Evolutionary conservation across 768 basidiomycete genomes (phyloP).

Genomic region (Dacryopinax primogenitus): DNA sequence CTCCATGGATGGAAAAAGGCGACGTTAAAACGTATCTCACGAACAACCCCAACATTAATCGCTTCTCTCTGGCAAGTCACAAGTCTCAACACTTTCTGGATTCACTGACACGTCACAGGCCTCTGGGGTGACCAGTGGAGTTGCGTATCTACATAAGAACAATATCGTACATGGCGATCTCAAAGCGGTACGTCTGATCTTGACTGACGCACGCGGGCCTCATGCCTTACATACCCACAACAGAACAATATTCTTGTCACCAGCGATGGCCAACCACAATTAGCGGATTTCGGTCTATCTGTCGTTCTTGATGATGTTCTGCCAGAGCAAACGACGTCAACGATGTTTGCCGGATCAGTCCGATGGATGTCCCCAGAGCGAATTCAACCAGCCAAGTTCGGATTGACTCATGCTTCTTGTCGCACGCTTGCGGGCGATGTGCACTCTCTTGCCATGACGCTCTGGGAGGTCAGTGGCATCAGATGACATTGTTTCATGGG

Average conservation of each 20-base stretch:
- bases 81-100: neutral
- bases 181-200: conserved; percentile 1
- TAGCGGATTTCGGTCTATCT: neutral
- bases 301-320: neutral
- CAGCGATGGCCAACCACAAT: neutral
- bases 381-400: neutral
- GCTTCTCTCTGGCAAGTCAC: neutral
- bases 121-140: neutral
- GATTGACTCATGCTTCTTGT: neutral
- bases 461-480: neutral
- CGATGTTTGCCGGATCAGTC: neutral
- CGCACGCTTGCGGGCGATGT: neutral
- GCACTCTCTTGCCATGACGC: neutral
- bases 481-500: neutral
- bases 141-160: neutral
- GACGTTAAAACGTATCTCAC: neutral
- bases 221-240: no score
- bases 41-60: neutral
- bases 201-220: no score
- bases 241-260: conserved; percentile 3
- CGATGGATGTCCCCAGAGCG: conserved; percentile 1
- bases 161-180: neutral
- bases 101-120: neutral
- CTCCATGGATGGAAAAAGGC: neutral
- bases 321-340: neutral